Evolutionary conservation across 768 basidiomycete species (phyloP), one percentile per base, ranked within the genome.

Genomic region (Tricholoma bakamatsutake): DNA sequence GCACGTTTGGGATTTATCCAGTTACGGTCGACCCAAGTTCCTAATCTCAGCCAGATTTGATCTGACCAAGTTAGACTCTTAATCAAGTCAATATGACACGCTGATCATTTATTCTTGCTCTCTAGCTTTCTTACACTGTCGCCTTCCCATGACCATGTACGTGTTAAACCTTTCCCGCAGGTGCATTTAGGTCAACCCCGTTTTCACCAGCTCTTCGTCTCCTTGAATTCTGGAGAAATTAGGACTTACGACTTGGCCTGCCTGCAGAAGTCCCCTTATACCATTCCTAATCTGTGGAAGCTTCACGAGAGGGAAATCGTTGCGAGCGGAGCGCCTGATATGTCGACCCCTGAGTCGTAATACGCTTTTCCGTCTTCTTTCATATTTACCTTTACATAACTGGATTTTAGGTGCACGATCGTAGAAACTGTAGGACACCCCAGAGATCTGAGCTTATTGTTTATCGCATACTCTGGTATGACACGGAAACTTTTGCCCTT

Each of bases 181-280:
- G 35, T 55, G 42, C 48, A 30, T 13, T 55, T 57, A 58, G 64
- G 24, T 53, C 60, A 48, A 64, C 58, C 55, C 60, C 10, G 12
- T 39, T 31, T 27, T 48, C 40, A 34, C 55, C 61, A 82, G 81
- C 72, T 76, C 47, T 79, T 82, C 60, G 64, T 82, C 33, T 74
- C 74, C 8, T 64, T 77, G 40, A 71, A 74, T 58, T 73, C 71
- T n/a, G 80, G 80, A 30, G 83, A 85, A 49, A 77, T 92, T 58
- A 80, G 80, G 60, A 85, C 87, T 2, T 93, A 85, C 64, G 92
- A 94, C 65, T 62, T 93, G n/a, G 72, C 80, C 11, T 85, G 88
- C 56, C 73, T 82, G 13, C 74, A 80, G 17, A 76, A 85, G 57
- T 89, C 90, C 0, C 75, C 78, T 10, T 90, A 87, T 62, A 75